Evolutionary conservation across 768 basidiomycete genomes (phyloP), one percentile per base, ranked within the genome.

Genomic region (Panellus pusillus): DNA sequence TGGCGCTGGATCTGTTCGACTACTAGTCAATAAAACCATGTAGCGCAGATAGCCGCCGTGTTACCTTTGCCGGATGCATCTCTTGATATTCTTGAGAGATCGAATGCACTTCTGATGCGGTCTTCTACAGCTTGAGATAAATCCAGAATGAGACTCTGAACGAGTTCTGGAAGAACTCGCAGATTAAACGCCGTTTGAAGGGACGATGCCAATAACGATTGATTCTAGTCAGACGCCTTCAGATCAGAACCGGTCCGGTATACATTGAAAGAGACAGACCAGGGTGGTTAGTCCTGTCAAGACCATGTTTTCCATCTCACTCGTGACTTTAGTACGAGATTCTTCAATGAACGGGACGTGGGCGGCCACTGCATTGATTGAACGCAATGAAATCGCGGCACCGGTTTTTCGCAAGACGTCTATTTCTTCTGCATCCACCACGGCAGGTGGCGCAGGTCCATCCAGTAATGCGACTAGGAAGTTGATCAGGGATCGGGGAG

Each of bases 131-230:
- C 86, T 44, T 91, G 86, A 17, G 86, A 90, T 8, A 98, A 73
- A 66, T 96, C 92, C 6, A 72, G 70, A 15, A 97, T 73, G 2
- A 98, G 80, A 47, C 82, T 81, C 52, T 87, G 83, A 4, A 98
- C 90, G 6, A 98, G 80, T 20, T 83, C 79, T 0, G 96, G 91
- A 11, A 99, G 77, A 14, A 91, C 81, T 27, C 88, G 80, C 13
- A 99, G 81, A 66, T 98, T 99, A 70, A 93, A 90, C 4, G 96
- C 94, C 1, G 93, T 98, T 75, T 98, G 97, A 12, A 99, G 78
- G 0, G 96, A 93, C 1, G 93, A 94, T 0, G 95, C 93, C 1
- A 99, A 79, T 15, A 96, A 71, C 1, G 93, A 84, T 71, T 92
- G 93, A 64, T 98, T 90, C 94, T 97, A 58, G 32, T 14, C 32